Evolutionary conservation across 2,329 filamentous ascomycete genomes (phyloP).

Genomic region (Biscogniauxia sp.): DNA sequence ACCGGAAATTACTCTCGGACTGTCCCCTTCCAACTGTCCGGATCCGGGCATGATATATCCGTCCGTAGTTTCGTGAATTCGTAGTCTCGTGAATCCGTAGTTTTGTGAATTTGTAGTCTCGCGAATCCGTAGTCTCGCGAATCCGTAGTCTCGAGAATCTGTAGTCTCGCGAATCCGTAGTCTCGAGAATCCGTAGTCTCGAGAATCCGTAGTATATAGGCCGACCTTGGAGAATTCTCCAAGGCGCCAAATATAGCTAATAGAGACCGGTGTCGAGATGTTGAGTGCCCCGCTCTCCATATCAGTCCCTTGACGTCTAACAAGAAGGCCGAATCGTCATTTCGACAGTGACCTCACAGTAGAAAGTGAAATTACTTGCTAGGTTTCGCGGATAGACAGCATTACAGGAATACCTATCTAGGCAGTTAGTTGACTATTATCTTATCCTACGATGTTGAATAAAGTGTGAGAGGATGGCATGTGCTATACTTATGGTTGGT

Average conservation of each 20-base stretch:
- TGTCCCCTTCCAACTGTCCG: not conserved
- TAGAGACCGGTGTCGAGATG: not conserved
- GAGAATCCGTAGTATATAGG: not conserved
- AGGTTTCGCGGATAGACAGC: too few species aligned
- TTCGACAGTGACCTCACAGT: too few species aligned
- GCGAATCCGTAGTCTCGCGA: not conserved
- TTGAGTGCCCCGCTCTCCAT: not conserved
- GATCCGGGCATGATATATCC: not conserved
- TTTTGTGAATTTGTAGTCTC: not conserved
- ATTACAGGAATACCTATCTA: too few species aligned
- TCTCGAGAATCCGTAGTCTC: not conserved
- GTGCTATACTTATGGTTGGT: too few species aligned
- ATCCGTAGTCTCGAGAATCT: not conserved
- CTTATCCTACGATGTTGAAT: too few species aligned
- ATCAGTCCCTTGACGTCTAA: not conserved
- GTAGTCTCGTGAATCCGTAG: too few species aligned
- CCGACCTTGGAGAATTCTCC: not conserved
- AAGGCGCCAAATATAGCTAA: not conserved
- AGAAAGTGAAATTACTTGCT: too few species aligned
- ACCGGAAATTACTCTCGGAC: not conserved
- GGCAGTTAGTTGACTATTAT: too few species aligned
- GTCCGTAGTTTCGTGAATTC: not conserved
- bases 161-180: not conserved
- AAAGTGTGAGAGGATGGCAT: too few species aligned
- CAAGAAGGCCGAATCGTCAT: too few species aligned